These are phyloP conservation scores for Eimeria acervulina DNA, from an alignment of 169 alveolate genomes.

Conservation along the genomic window DNA sequence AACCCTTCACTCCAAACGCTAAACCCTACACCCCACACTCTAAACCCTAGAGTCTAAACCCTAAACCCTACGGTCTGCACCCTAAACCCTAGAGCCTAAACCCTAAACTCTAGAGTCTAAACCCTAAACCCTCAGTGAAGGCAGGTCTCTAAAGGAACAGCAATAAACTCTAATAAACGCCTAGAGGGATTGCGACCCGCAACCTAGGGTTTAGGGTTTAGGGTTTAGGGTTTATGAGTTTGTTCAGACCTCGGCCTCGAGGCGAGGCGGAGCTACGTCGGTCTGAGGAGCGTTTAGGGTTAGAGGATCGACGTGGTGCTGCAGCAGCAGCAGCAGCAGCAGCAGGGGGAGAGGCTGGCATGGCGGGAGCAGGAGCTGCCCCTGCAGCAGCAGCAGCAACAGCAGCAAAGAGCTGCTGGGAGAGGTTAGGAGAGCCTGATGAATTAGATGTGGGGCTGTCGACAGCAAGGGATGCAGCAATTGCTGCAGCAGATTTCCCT, in stretches of 20 bases:
- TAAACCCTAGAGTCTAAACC: too few relatives aligned
- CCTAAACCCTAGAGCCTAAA: too few relatives aligned
- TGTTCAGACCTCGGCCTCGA: neutral
- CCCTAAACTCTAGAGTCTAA: too few relatives aligned
- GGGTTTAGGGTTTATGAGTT: neutral
- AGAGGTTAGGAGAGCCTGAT: constrained; percentile 65
- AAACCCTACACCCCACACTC: too few relatives aligned
- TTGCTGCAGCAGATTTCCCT: constrained; percentile 32
- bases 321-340: constrained; percentile 30
- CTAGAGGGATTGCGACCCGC: neutral
- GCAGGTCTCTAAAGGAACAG: neutral
- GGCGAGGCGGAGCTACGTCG: constrained; percentile 9
- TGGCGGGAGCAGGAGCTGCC: neutral
- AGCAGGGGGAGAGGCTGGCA: neutral
- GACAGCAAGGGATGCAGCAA: constrained; percentile 49
- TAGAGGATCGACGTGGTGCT: neutral
- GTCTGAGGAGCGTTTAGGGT: constrained; percentile 9
- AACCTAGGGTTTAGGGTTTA: constrained; percentile 7
- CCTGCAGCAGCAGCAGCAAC: neutral
- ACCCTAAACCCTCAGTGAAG: neutral
- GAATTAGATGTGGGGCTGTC: constrained; percentile 12
- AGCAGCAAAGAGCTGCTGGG: constrained; percentile 21
- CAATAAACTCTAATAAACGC: neutral
- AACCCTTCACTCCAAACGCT: neutral
- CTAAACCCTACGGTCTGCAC: too few relatives aligned